phyloP scores from a whole-genome alignment of 169 alveolate genomes.

The Babesia bigemina region DNA sequence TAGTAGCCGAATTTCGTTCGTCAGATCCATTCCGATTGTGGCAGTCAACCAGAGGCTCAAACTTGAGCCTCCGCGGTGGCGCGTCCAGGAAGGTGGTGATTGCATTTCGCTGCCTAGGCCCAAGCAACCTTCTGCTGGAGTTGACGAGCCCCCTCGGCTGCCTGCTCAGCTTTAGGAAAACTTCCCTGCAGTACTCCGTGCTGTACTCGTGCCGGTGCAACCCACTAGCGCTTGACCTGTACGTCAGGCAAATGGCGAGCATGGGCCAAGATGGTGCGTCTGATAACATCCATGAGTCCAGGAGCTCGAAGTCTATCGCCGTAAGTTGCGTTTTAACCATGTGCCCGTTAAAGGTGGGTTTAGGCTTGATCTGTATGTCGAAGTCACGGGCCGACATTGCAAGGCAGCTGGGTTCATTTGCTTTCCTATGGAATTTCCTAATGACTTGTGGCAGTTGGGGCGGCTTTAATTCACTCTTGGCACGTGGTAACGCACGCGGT shows the following conservation, averaged over 20 bases:
- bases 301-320: constrained; percentile 53
- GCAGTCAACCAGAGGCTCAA: constrained; percentile 31
- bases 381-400: constrained; percentile 36
- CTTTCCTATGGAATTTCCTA: constrained; percentile 1
- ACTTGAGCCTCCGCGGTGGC: constrained; percentile 37
- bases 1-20: background rate
- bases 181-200: constrained; percentile 47
- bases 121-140: constrained; percentile 55
- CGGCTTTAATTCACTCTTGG: background rate
- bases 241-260: constrained; percentile 53
- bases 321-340: constrained; percentile 19
- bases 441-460: background rate
- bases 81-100: constrained; percentile 58
- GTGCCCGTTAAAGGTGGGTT: constrained; percentile 13
- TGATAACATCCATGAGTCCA: constrained; percentile 63
- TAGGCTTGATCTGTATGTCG: constrained; percentile 35
- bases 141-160: constrained; percentile 65
- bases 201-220: constrained; percentile 45
- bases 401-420: constrained; percentile 26
- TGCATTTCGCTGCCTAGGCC: constrained; percentile 64
- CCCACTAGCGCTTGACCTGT: constrained; percentile 64
- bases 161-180: constrained; percentile 19
- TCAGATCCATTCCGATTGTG: background rate
- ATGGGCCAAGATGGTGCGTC: constrained; percentile 59
- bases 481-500: background rate